Evolutionary conservation across 768 basidiomycete genomes (phyloP), one percentile per base, ranked within the genome.

Genomic region (Lactifluus rugatus): DNA sequence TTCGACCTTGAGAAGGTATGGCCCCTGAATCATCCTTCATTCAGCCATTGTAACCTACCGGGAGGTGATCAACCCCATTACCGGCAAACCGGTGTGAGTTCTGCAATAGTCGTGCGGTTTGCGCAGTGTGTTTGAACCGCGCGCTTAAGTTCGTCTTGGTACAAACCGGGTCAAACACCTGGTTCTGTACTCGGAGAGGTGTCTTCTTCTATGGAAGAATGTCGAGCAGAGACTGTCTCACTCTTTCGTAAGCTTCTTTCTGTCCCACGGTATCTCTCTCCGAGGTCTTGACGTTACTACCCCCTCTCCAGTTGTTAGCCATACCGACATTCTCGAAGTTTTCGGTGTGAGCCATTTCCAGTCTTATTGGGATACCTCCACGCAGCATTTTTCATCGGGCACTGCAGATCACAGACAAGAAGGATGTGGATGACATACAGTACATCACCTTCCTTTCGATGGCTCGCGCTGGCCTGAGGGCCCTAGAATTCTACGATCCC

Each of bases 121-220:
- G 2, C 10, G 28, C 19, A 25, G 14, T 55, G 42, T 63, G 52
- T 55, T 42, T 63, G 57, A 28, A 58, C 26, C 28, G 3, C 9
- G 8, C 19, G 9, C 9, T 13, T 14, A 52, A 91, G 88, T 54
- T 77, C 80, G 3, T 84, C 87, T 16, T 93, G 91, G 91, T 94
- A 94, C 70, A 87, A 87, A 68, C 79, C 86, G 34, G 91, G 91
- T 8, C 91, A 92, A 70, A 90, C 87, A 0, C 79, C 89, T 39
- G 87, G 82, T 49, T 83, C 89, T 10, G 84, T 92, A 1, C 76
- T 94, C 1, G 91, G 91, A 0, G 87, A 92, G 60, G 87, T 91
- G 8, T 91, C 89, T 3, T 92, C 90, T 0, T 93, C 91, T 1
- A 82, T 93, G 81, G 92, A 93, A 71, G 91, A 93, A 73, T 93